Base-by-base conservation (phyloP, 2,329 filamentous ascomycete genomes). In the Stachybotrys elegans region DNA sequence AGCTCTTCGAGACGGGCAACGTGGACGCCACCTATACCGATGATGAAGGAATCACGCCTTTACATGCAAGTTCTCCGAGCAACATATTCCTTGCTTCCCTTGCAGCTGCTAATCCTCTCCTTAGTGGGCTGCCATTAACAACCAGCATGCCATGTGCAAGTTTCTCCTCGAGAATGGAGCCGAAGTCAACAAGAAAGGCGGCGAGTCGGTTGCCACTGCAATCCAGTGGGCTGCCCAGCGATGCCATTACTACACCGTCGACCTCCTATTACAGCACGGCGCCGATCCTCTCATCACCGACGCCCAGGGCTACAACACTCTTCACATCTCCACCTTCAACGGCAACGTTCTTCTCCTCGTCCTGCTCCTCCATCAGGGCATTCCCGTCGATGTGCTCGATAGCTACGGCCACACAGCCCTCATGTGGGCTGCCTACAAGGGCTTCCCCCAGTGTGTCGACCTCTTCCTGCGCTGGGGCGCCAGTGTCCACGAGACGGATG, bases 391-490 rank as follows among this genome's bases (percentile, higher is more conserved):
- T 61, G 86, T 93, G 6, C 76, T 85, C 43, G 93, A 98, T 67
- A 81, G 81, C 41, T 92, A 90, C 61, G 89, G 91, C 6, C 94
- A 98, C 66, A 97, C 93, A 1, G 86, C 85, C 48, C 75, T 98
- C 48, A 98, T 98, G 93, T 98, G 93, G 93, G 89, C 93, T 16
- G 92, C 92, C 14, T 98, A 98, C 72, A 98, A 98, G 67, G 93
- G 94, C 27, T 96, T 85, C 61, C 88, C 92, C 0, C 83, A 86
- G 38, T 95, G 89, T 56, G 92, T 97, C 39, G 93, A 97, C 60
- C 66, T 97, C 35, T 92, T 95, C 52, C 70, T 98, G 47, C 83
- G 90, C 54, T 98, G 93, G 90, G 94, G 93, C 43, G 93, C 93
- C 29, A 93, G 90, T 60, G 89, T 96, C 8, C 89, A 95, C 65